Conservation (phyloP, 1,139 yeast genomes). For the Pichia sp. region DNA sequence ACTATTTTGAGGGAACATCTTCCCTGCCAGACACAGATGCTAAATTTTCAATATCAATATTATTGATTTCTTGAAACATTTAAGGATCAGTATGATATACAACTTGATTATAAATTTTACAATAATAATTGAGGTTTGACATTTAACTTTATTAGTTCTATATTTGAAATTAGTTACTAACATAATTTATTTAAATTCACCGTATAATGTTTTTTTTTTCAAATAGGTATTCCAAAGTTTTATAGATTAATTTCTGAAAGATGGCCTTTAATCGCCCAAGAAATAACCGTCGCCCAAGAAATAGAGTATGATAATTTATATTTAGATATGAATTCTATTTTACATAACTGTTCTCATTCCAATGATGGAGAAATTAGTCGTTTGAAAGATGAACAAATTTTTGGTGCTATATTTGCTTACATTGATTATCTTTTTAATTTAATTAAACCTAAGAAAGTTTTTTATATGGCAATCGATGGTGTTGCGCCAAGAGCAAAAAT, state of each 20-base stretch:
- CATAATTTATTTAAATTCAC: neutral
- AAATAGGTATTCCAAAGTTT: slow-evolving; percentile 91
- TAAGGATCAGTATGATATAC: too few relatives aligned
- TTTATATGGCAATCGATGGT: slow-evolving; percentile 98
- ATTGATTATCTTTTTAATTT: slow-evolving; percentile 89
- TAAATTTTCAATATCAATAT: neutral
- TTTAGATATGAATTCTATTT: slow-evolving; percentile 94
- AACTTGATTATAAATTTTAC: too few relatives aligned
- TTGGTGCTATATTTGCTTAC: slow-evolving; percentile 85
- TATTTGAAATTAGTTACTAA: neutral
- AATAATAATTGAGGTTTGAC: too few relatives aligned
- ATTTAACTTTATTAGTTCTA: too few relatives aligned
- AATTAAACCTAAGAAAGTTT: slow-evolving; percentile 78
- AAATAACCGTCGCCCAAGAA: slow-evolving; percentile 75
- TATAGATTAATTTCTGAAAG: slow-evolving; percentile 96
- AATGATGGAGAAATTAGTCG: slow-evolving; percentile 51
- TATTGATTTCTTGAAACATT: too few relatives aligned
- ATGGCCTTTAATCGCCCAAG: slow-evolving; percentile 95
- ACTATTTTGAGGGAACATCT: neutral
- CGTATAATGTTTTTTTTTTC: neutral
- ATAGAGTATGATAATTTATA: slow-evolving; percentile 95
- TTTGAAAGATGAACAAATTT: slow-evolving; percentile 87
- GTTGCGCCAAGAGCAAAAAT: slow-evolving; percentile 99
- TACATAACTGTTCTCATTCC: slow-evolving; percentile 88
- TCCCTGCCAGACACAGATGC: neutral